phyloP scores from a whole-genome alignment of 1,284 basidiomycete genomes.

The Apiotrichum domesticum region DNA sequence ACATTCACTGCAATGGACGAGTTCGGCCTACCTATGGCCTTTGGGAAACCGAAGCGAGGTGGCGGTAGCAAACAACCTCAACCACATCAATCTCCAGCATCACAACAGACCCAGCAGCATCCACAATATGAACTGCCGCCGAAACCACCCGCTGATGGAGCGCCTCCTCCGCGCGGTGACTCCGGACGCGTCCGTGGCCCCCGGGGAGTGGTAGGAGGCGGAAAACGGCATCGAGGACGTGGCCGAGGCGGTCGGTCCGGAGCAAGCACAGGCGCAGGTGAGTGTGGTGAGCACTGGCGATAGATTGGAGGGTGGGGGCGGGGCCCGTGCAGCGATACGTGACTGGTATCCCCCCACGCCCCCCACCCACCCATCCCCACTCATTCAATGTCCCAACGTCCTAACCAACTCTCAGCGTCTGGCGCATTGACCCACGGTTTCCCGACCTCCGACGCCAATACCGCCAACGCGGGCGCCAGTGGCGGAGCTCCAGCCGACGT shows the following conservation, averaged over 20 bases:
- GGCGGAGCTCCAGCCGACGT: too few species aligned
- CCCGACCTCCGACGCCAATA: too few species aligned
- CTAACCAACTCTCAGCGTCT: too few species aligned
- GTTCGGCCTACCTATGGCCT: constrained; percentile 30
- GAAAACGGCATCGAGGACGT: constrained; percentile 16
- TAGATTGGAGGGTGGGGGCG: too few species aligned
- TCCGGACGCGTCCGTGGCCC: constrained; percentile 17
- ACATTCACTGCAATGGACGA: constrained; percentile 21
- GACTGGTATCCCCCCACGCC: too few species aligned
- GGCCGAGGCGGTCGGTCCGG: not conserved
- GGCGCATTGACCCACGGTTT: too few species aligned
- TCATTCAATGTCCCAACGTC: too few species aligned
- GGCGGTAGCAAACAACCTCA: not conserved
- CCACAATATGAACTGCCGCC: not conserved
- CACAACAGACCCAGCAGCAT: not conserved
- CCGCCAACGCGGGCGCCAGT: too few species aligned
- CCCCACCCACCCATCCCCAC: too few species aligned
- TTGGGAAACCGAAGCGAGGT: constrained; percentile 22
- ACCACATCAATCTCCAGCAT: not conserved
- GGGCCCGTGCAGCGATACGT: too few species aligned
- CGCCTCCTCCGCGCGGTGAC: constrained; percentile 5
- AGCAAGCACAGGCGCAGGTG: too few species aligned
- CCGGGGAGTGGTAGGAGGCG: constrained; percentile 29
- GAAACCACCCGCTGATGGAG: not conserved
- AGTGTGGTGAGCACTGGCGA: too few species aligned